Base-by-base conservation (phyloP, 1,139 yeast species). In the Pichia sp. region DNA sequence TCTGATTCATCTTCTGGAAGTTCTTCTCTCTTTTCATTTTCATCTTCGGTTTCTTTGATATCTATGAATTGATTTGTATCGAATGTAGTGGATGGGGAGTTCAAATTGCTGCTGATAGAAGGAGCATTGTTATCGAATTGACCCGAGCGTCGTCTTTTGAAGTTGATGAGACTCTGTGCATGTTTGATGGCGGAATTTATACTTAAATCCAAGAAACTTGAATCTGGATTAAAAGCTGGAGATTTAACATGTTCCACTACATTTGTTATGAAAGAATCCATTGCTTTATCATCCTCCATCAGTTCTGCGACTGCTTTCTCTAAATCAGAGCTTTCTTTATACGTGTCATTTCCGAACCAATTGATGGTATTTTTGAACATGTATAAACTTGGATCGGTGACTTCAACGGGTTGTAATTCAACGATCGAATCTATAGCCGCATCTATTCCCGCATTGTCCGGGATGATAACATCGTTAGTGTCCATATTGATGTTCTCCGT, bases 161-260 rank as follows among this genome's bases (percentile, higher is more conserved):
- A 24, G 12, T 22, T 34, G 4, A 40, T 24, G 9, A n/a, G 17
- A 24, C 15, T 12, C 11, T 45, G 46, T 2, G 39, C 47, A 12
- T 49, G 50, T 19, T 18, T 38, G 18, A 49, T 15, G 4, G 51
- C 53, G 6, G 38, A 40, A 34, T 37, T 42, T 4, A 54, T 42
- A 27, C 49, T 36, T 12, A 42, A 34, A 42, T 54, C 58, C 20
- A 54, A 31, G 7, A 41, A 33, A 28, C 42, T 53, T 4, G 47
- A 14, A 5, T 36, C 39, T 8, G 62, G 60, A 31, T 47, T 37
- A 31, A 53, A 59, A 6, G 40, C 30, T 3, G 61, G 57, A 1
- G 63, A 58, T 27, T 46, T 45, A 4, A 58, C 41, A 43, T 52
- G 58, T 12, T 53, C 50, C 2, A 53, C 53, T 12, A 59, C 47